These are phyloP conservation scores for Acer yangbiense DNA, from an alignment of 345 rosid genomes.

Conservation along the genomic window DNA sequence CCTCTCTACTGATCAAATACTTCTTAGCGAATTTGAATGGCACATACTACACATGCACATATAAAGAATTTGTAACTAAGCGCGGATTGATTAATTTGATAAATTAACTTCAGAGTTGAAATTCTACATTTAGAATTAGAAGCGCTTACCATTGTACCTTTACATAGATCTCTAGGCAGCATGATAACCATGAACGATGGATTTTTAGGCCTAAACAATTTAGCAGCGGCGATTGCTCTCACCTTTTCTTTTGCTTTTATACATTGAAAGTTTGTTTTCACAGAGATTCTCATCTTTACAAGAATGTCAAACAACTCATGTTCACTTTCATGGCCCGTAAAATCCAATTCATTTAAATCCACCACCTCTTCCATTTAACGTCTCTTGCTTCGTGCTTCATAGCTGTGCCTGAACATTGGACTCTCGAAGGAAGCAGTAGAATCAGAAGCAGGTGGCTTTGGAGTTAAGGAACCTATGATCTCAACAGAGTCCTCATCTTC, in stretches of 20 bases:
- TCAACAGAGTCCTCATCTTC: neutral
- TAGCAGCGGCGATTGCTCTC: neutral
- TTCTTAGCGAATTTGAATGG: constrained; percentile 18
- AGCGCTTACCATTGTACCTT: neutral
- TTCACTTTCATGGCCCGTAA: neutral
- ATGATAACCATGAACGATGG: neutral
- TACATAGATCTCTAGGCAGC: neutral
- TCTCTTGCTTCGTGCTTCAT: constrained; percentile 12
- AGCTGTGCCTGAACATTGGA: neutral
- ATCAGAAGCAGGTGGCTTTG: neutral
- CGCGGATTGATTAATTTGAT: too few relatives aligned
- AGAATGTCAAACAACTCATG: neutral
- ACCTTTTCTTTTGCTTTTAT: neutral
- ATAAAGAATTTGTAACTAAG: neutral
- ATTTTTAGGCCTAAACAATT: neutral
- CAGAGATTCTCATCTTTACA: neutral
- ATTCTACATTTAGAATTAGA: neutral
- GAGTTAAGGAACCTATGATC: neutral
- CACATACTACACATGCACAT: neutral
- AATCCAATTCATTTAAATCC: neutral
- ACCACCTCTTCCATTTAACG: constrained; percentile 14
- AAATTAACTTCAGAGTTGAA: too few relatives aligned
- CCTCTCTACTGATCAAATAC: constrained; percentile 1
- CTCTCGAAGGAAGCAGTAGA: neutral
- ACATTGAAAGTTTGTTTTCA: neutral